phyloP scores from a whole-genome alignment of 176 grass and related monocot species.

The Eremochloa ophiuroides region DNA sequence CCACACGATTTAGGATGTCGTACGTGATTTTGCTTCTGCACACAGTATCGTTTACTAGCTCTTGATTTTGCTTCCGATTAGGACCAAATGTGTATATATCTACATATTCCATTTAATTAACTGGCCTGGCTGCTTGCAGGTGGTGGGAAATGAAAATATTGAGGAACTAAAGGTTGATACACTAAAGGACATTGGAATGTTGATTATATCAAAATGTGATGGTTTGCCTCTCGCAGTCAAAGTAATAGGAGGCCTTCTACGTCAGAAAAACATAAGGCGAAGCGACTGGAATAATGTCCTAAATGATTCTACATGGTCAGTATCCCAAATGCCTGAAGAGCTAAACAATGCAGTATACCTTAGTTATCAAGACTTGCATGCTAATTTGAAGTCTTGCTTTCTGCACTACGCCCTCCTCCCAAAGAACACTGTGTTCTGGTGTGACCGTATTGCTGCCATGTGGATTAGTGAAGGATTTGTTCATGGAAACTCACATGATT shows the following conservation, averaged over 20 bases:
- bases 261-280: background rate
- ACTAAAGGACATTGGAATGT: slow-evolving; percentile 1
- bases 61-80: background rate
- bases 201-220: slow-evolving; percentile 26
- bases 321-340: background rate
- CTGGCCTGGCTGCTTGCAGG: background rate
- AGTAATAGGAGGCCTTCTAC: slow-evolving; percentile 18
- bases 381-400: slow-evolving; percentile 32
- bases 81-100: background rate
- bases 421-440: accelerated
- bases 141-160: background rate
- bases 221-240: slow-evolving; percentile 32
- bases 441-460: background rate
- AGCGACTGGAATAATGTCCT: slow-evolving; percentile 6
- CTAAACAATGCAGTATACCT: slow-evolving; percentile 6
- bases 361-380: slow-evolving; percentile 1
- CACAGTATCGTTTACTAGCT: too few relatives aligned
- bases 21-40: too few relatives aligned
- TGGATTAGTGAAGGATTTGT: slow-evolving; percentile 30
- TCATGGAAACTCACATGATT: background rate
- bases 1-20: too few relatives aligned
- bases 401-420: slow-evolving; percentile 25
- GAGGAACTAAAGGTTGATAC: background rate
- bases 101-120: background rate
- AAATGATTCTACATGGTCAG: slow-evolving; percentile 1